phyloP scores from a whole-genome alignment of 179 eudicot species.

The Patellifolia procumbens region DNA sequence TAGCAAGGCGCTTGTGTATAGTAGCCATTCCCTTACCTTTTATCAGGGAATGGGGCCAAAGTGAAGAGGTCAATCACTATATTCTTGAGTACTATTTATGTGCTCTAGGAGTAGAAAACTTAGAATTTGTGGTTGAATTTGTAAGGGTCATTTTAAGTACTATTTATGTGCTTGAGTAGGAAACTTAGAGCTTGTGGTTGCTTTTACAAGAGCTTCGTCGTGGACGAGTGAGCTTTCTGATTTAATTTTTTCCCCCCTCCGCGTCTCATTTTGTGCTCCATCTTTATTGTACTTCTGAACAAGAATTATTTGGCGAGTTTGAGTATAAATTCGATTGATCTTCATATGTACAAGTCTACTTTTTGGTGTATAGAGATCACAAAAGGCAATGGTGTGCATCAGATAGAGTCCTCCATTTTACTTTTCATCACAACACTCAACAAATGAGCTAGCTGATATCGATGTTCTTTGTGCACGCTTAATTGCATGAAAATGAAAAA shows the following conservation, averaged over 20 bases:
- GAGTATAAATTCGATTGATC: too few relatives aligned
- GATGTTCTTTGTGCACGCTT: too few relatives aligned
- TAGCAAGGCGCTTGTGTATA: constrained; percentile 9
- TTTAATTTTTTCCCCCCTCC: neutral
- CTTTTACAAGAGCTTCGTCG: neutral
- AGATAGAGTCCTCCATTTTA: too few relatives aligned
- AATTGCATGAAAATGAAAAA: too few relatives aligned
- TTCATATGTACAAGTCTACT: too few relatives aligned
- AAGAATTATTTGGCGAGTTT: neutral
- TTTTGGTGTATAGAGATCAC: too few relatives aligned
- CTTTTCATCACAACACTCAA: too few relatives aligned
- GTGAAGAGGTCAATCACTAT: constrained; percentile 10
- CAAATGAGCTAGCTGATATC: too few relatives aligned
- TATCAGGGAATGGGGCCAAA: constrained; percentile 23
- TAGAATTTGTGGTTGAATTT: neutral
- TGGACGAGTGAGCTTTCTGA: too few relatives aligned
- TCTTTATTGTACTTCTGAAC: neutral
- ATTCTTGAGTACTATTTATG: neutral
- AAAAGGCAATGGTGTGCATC: too few relatives aligned
- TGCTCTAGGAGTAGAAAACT: neutral
- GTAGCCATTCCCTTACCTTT: constrained; percentile 29
- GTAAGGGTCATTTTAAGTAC: too few relatives aligned
- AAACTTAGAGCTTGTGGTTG: neutral
- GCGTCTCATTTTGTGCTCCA: neutral
- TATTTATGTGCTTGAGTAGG: constrained; percentile 2